Evolutionary conservation across 495 filamentous ascomycete genomes (phyloP), one percentile per base, ranked within the genome.

Genomic region (Aspergillus funiculosus): DNA sequence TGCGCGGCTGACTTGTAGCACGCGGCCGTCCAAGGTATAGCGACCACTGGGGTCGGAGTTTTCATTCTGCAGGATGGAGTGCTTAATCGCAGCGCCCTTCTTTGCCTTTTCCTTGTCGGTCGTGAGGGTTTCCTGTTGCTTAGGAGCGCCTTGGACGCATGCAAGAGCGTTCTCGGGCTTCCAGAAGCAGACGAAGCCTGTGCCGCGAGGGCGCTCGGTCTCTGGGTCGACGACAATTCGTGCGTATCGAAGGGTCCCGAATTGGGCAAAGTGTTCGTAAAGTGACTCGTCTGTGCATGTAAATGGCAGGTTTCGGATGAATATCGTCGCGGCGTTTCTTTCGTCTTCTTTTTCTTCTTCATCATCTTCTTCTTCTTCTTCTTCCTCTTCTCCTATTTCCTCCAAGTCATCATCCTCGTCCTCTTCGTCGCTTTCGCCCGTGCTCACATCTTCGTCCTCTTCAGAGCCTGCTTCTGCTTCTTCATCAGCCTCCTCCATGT

Each of bases 291-390:
- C 89, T 18, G 82, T 81, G 24, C 76, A 78, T 10, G 85, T 84
- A 62, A 94, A 99, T 1, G 92, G 90, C 17, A 99, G 72, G 58
- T 99, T 99, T 47, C 92, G 87, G 54, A 97, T 77, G 70, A 99
- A 99, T 28, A 96, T 65, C 0, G 89, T 95, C 8, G 78, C 78
- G 3, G 73, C 75, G 51, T 83, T 84, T 77, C 80, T 51, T 48
- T 65, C 58, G 46, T 69, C 63, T 46, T 72, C 67, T 37, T 73
- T 65, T 22, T 72, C 73, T 27, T 74, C 72, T 24, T 78, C 74
- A 0, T 78, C 73, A 14, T 77, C 72, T 0, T 67, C 63, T 6
- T 71, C 72, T n/a, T 56, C 65, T 7, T 75, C 69, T 3, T 74
- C 64, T 7, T 76, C 69, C 1, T 72, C 57, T 36, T 67, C 69